Evolutionary conservation across 2,329 filamentous ascomycete genomes (phyloP), one percentile per base, ranked within the genome.

Genomic region (Trichoderma koningiopsis): DNA sequence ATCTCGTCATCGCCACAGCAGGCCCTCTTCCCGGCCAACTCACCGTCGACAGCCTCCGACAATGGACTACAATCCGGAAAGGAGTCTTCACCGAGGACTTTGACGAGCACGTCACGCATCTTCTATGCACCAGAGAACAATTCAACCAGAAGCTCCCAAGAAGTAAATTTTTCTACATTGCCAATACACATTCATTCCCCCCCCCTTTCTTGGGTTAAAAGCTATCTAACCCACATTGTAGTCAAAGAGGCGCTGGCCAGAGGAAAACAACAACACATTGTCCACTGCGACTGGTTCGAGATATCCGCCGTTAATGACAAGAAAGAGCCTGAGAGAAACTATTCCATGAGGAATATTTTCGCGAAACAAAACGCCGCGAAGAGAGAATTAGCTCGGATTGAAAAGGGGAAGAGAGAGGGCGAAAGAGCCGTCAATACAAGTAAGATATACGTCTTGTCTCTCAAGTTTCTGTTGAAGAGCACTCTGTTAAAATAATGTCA

Each of bases 21-120:
- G 91, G 91, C 5, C 81, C 86, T 2, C 86, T 92, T 5, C 83
- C 84, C 0, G 80, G 79, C 1, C 77, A 81, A 19, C 81, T 82
- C 70, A 83, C 81, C 1, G 79, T 84, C 2, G 82, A 86, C 1
- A 86, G 91, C 53, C 84, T 96, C 43, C 83, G 83, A 43, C 81
- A 82, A 49, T 97, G 92, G 92, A 84, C 92, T 11, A 81, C 81
- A 4, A 76, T 82, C 4, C 87, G 91, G 69, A 88, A 87, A 7
- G 93, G 91, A 1, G 77, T 69, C 1, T 91, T 89, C 75, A 79
- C 81, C 0, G 76, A 81, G 1, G 79, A 83, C 0, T 79, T 93
- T 22, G 83, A 82, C 31, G 76, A 82, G 0, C 74, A 81, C 0
- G 87, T 91, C 11, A 97, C 93, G 0, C 93, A 97, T 78, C 81